Evolutionary conservation across 2,329 filamentous ascomycete genomes (phyloP).

Genomic region (Talaromyces sp.): DNA sequence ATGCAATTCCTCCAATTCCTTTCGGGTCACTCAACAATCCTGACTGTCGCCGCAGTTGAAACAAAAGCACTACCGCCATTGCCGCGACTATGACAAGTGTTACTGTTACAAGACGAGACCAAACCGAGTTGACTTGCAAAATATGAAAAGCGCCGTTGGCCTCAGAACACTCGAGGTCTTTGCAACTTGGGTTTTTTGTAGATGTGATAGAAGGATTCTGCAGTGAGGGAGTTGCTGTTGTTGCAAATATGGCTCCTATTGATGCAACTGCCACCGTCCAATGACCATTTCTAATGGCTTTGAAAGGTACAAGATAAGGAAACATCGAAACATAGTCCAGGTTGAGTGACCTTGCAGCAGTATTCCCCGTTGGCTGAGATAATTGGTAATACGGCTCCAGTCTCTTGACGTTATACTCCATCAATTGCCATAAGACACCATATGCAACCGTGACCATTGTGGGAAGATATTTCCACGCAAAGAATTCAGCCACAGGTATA

Average conservation of each 20-base stretch:
- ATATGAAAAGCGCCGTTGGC: slow-evolving; percentile 30
- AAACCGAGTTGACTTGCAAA: slow-evolving; percentile 39
- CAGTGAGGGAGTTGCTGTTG: slow-evolving; percentile 42
- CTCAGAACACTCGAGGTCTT: slow-evolving; percentile 19
- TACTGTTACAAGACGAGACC: slow-evolving; percentile 42
- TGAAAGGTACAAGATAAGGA: slow-evolving; percentile 43
- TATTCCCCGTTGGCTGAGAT: slow-evolving; percentile 27
- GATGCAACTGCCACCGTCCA: slow-evolving; percentile 47
- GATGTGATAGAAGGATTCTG: slow-evolving; percentile 44
- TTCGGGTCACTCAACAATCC: slow-evolving; percentile 46
- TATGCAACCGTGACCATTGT: slow-evolving; percentile 46
- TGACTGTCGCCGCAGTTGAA: slow-evolving; percentile 44
- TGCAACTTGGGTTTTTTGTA: slow-evolving; percentile 27
- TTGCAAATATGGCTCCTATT: slow-evolving; percentile 41
- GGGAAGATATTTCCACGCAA: slow-evolving; percentile 38
- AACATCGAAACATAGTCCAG: slow-evolving; percentile 47
- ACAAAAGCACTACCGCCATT: slow-evolving; percentile 37
- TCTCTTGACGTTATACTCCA: slow-evolving; percentile 49
- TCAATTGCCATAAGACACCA: slow-evolving; percentile 47
- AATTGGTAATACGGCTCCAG: slow-evolving; percentile 47
- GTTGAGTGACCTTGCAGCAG: slow-evolving; percentile 38
- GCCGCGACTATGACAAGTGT: slow-evolving; percentile 39
- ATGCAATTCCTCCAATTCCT: slow-evolving; percentile 48
- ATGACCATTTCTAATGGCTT: slow-evolving; percentile 42
- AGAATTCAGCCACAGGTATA: slow-evolving; percentile 25